Evolutionary conservation across 1,139 yeast species (phyloP).

Genomic region (Magnusiomyces suaveolens): DNA sequence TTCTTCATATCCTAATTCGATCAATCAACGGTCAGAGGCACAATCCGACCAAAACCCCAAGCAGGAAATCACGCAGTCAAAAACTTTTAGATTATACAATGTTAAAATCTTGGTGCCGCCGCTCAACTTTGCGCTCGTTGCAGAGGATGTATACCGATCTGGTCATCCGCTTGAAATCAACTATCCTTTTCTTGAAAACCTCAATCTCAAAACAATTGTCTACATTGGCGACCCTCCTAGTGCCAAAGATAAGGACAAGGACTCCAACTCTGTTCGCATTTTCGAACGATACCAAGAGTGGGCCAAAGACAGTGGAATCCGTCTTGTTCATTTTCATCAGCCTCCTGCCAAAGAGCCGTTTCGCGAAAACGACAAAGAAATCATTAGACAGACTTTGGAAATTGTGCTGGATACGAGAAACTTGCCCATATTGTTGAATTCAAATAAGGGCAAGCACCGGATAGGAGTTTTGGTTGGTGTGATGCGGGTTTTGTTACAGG

Average conservation of each 20-base stretch:
- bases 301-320: constrained; percentile 48
- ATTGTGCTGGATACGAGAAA: constrained; percentile 59
- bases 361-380: constrained; percentile 46
- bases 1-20: too few relatives aligned
- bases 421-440: constrained; percentile 80
- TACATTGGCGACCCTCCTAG: constrained; percentile 50
- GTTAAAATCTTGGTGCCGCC: constrained; percentile 60
- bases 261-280: constrained; percentile 3
- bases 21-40: neutral
- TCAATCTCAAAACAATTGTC: constrained; percentile 67
- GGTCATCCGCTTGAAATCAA: constrained; percentile 90
- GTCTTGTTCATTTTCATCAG: constrained; percentile 54
- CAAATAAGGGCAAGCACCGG: constrained; percentile 91
- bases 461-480: constrained; percentile 87
- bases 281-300: constrained; percentile 50
- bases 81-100: neutral
- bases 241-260: constrained; percentile 43
- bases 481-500: constrained; percentile 74
- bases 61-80: neutral
- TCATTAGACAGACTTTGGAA: constrained; percentile 53
- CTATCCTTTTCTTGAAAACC: constrained; percentile 59
- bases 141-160: constrained; percentile 75
- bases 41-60: neutral
- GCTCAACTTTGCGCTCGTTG: constrained; percentile 78
- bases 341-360: constrained; percentile 70